A percentile compares a stretch with the other conserved stretches of the same genome.
phyloP scores from a whole-genome alignment of 1,284 basidiomycete species.

The Schizopora paradoxa region DNA sequence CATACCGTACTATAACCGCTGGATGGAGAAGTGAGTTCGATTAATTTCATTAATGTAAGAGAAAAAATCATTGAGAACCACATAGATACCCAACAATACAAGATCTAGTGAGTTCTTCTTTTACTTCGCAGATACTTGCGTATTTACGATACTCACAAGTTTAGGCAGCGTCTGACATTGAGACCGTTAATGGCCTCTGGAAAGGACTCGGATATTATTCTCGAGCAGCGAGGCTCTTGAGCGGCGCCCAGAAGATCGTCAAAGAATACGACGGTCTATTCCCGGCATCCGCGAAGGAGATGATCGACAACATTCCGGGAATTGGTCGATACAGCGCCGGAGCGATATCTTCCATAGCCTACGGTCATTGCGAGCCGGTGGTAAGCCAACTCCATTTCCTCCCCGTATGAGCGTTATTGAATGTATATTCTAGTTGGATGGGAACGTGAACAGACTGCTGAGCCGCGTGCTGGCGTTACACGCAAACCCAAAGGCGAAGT shows the following conservation, averaged over 20 bases:
- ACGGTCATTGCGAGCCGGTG: slow-evolving; percentile 77
- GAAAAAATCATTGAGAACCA: slow-evolving; percentile 8
- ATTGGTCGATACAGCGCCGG: slow-evolving; percentile 90
- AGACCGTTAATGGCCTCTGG: slow-evolving; percentile 85
- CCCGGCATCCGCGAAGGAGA: slow-evolving; percentile 72
- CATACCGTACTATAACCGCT: slow-evolving; percentile 82
- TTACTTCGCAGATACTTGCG: slow-evolving; percentile 3
- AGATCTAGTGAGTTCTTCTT: slow-evolving; percentile 51
- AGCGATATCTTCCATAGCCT: slow-evolving; percentile 88
- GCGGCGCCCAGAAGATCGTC: slow-evolving; percentile 74
- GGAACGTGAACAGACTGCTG: slow-evolving; percentile 83
- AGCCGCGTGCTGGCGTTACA: slow-evolving; percentile 80
- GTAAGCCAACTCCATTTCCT: slow-evolving; percentile 40
- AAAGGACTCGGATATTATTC: slow-evolving; percentile 91
- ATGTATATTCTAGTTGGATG: slow-evolving; percentile 64
- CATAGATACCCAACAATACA: slow-evolving; percentile 77
- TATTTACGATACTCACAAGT: too few relatives aligned
- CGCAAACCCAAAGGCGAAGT: slow-evolving; percentile 74
- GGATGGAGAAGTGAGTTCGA: slow-evolving; percentile 67
- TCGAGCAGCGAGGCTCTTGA: slow-evolving; percentile 74
- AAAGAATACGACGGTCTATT: slow-evolving; percentile 63
- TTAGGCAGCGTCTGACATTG: slow-evolving; percentile 68
- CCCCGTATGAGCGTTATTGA: slow-evolving; percentile 1
- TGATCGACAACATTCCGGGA: slow-evolving; percentile 85
- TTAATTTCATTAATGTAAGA: slow-evolving; percentile 13